Conservation (phyloP, 441 rosid species). For the Croton laevigatus region DNA sequence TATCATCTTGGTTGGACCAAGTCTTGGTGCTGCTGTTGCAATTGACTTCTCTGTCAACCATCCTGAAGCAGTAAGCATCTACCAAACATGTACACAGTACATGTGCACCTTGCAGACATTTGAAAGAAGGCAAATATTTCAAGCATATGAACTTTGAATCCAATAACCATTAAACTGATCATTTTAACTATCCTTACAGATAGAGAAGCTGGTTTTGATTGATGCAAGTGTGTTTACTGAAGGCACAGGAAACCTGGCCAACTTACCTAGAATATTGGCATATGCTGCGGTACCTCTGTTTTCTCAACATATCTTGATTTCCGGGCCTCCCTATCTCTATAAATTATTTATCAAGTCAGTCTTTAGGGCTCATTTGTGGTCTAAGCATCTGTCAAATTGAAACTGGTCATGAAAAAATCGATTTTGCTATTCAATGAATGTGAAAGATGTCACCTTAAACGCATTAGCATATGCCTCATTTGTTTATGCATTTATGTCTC, state of each 20-base stretch:
- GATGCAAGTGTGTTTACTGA: conserved; percentile 85
- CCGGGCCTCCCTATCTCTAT: background rate
- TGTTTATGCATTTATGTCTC: too few species aligned
- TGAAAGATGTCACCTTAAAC: too few species aligned
- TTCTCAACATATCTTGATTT: conserved; percentile 4
- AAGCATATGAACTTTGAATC: background rate
- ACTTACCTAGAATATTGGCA: conserved; percentile 59
- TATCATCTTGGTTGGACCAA: conserved; percentile 80
- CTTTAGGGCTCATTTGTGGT: background rate
- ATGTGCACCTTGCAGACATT: conserved; percentile 9
- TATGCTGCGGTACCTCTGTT: conserved; percentile 68
- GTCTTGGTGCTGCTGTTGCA: conserved; percentile 96
- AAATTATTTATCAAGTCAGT: background rate
- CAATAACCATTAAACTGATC: background rate
- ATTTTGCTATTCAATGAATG: background rate
- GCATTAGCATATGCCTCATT: too few species aligned
- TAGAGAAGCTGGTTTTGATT: conserved; percentile 73
- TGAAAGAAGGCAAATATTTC: background rate
- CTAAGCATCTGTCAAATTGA: background rate
- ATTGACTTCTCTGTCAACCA: conserved; percentile 71
- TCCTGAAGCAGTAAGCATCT: conserved; percentile 72
- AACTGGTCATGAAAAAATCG: background rate
- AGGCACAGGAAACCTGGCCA: conserved; percentile 78
- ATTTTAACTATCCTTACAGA: conserved; percentile 35
- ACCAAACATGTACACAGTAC: conserved; percentile 10